Conservation (phyloP, 805 yeast genomes). For the Candida endomychidarum region DNA sequence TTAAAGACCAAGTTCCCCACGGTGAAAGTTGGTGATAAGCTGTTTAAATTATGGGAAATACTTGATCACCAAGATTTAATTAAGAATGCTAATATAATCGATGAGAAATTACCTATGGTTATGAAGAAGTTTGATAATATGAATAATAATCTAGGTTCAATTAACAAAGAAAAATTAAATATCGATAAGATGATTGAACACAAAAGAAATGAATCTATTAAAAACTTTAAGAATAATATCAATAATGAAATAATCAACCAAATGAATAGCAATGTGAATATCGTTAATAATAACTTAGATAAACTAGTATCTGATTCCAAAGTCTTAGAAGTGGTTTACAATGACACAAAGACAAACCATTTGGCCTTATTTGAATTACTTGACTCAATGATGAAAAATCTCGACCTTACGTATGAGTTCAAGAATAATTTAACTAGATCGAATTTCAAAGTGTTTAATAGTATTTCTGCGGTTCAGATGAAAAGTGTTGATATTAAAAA, state of each 20-base stretch:
- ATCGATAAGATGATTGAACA: constrained; percentile 44
- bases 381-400: neutral
- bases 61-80: constrained; percentile 30
- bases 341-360: neutral
- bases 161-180: constrained; percentile 33
- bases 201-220: constrained; percentile 38
- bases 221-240: constrained; percentile 22
- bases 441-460: constrained; percentile 27
- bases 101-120: constrained; percentile 28
- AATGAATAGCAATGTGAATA: neutral
- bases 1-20: constrained; percentile 36
- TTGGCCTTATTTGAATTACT: neutral
- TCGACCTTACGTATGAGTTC: constrained; percentile 21
- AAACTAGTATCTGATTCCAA: neutral
- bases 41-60: constrained; percentile 26
- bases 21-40: constrained; percentile 26
- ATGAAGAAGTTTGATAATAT: constrained; percentile 31
- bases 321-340: neutral
- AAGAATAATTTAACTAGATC: constrained; percentile 23
- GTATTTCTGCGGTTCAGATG: constrained; percentile 39
- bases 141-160: constrained; percentile 33
- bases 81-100: constrained; percentile 29
- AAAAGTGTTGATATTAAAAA: constrained; percentile 32
- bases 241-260: neutral
- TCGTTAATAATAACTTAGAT: neutral